Conservation (phyloP, 768 basidiomycete genomes). For the Mycena haematopus region DNA sequence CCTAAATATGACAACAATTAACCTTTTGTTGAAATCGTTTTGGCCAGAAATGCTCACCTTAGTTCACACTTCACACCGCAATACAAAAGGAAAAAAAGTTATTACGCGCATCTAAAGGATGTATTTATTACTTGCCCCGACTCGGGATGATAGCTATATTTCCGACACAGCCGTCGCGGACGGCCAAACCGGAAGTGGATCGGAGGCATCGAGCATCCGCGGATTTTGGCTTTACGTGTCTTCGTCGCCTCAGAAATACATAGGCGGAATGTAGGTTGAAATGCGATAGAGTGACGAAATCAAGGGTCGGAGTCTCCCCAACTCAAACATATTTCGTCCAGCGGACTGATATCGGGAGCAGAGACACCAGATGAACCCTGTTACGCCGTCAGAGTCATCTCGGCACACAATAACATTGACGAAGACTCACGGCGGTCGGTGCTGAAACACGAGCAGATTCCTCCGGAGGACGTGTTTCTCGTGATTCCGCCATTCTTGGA, state of each 20-base stretch:
- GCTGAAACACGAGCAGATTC: not conserved
- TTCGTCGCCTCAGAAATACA: not conserved
- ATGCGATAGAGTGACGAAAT: not conserved
- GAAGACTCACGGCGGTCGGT: not conserved
- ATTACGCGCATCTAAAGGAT: not conserved
- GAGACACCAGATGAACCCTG: slow-evolving; percentile 4
- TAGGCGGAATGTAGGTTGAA: not conserved
- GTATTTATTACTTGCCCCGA: not conserved
- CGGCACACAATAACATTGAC: not conserved
- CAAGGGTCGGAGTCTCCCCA: slow-evolving; percentile 26
- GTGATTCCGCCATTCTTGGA: not conserved
- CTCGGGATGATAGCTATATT: not conserved
- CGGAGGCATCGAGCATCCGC: not conserved
- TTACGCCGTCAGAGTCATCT: not conserved
- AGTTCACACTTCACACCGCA: too few relatives aligned
- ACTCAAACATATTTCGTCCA: slow-evolving; percentile 28
- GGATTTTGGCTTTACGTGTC: too few relatives aligned
- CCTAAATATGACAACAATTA: not conserved
- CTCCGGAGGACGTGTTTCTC: slow-evolving; percentile 1
- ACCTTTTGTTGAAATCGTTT: not conserved
- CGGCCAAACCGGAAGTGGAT: not conserved
- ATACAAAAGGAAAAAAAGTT: too few relatives aligned
- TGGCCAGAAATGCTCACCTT: not conserved
- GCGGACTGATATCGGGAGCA: slow-evolving; percentile 9
- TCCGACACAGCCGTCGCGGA: not conserved